Base-by-base conservation (phyloP, 2,329 filamentous ascomycete genomes). In the Aspergillus pseudoterreus region DNA sequence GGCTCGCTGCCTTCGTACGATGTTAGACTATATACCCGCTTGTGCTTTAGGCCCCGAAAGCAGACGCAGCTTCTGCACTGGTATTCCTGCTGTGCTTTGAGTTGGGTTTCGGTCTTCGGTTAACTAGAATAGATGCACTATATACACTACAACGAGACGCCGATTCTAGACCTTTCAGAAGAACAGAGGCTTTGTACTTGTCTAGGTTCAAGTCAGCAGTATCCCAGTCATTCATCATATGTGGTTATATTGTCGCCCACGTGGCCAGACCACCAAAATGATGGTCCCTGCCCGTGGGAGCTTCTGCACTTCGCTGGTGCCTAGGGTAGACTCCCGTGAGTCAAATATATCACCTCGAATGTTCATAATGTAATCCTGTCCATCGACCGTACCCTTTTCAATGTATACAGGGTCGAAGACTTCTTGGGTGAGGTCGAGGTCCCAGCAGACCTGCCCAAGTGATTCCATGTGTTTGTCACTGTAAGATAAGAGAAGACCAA, bases 401-500 rank as follows among this genome's bases (percentile, higher is more conserved):
- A 59, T 6, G 21, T 43, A 51, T 2, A 51, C 17, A 49, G 53
- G 53, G 21, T 2, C n/a, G 11, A 11, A 6, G 12, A 43, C 32
- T 6, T 58, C 54, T 30, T 58, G 38, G 1, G 5, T 50, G 3
- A 54, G 12, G 19, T 47, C 52, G 12, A 27, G 36, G n/a, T 59
- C 52, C 56, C 52, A 57, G 21, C 48, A 45, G 6, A 58, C 39
- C 19, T 58, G 56, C 36, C 57, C 54, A 15, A 57, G 5, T 1
- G 50, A 51, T 38, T 60, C 52, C 24, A 60, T 22, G 19, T 57
- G 56, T 19, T 24, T 6, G 17, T 56, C 49, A 15, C 21, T 17
- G 27, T 57, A 58, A n/a, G 32, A 52, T n/a, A 59, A 32, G 10
- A 57, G 43, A 6, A 58, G 36, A 22, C 51, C 54, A 5, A 55